A percentile compares a stretch with the other conserved stretches of the same genome.
Evolutionary conservation across 768 basidiomycete species (phyloP).

Genomic region (Tylopilus rubrobrunneus): DNA sequence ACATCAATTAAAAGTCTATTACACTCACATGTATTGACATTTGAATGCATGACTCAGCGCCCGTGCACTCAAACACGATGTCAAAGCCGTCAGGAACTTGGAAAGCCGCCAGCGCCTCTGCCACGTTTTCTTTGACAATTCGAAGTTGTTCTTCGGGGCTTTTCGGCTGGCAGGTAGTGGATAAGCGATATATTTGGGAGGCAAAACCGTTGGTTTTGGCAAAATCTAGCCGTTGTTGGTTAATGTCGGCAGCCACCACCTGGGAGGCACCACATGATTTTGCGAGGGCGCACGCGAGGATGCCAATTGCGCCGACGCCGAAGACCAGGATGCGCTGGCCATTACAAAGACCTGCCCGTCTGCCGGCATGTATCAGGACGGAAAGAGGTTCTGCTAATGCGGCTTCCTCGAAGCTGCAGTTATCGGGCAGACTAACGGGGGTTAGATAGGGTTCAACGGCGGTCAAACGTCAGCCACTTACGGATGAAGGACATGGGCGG

Average conservation of each 20-base stretch:
- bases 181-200: constrained; percentile 64
- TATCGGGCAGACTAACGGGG: constrained; percentile 62
- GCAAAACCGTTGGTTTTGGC: constrained; percentile 75
- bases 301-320: constrained; percentile 91
- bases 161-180: constrained; percentile 46
- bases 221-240: constrained; percentile 74
- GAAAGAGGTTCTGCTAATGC: constrained; percentile 93
- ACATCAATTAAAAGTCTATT: constrained; percentile 9
- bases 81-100: constrained; percentile 77
- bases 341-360: constrained; percentile 39
- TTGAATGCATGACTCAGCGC: constrained; percentile 88
- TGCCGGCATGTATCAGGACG: constrained; percentile 69
- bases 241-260: constrained; percentile 84
- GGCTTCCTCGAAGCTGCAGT: constrained; percentile 72
- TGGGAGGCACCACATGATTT: constrained; percentile 64
- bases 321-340: constrained; percentile 82
- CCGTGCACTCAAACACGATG: constrained; percentile 92
- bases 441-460: constrained; percentile 8
- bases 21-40: constrained; percentile 81
- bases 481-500: constrained; percentile 82
- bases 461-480: constrained; percentile 38
- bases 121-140: constrained; percentile 55
- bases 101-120: constrained; percentile 52
- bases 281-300: constrained; percentile 82
- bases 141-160: constrained; percentile 54